Base-by-base conservation (phyloP, 2,329 filamentous ascomycete genomes). In the Beauveria brongniartii region DNA sequence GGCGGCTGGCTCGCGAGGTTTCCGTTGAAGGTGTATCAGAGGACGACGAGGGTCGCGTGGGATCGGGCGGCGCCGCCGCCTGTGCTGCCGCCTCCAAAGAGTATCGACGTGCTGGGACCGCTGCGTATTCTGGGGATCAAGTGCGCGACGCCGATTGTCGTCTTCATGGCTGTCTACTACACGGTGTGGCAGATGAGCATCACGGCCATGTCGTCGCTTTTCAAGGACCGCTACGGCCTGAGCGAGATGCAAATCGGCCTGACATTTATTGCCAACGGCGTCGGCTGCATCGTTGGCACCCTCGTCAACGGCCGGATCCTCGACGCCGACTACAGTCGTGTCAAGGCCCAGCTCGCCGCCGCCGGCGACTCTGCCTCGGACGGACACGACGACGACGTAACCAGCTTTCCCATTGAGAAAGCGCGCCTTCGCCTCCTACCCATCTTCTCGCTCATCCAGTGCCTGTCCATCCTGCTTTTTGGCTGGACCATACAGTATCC, bases 171-270 rank as follows among this genome's bases (percentile, higher is more conserved):
- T 0, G 66, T 82, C 3, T 78, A 81, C 68, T 83, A 82, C 61
- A 74, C 79, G 0, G 76, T 80, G 8, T 83, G 79, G 78, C 79
- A 82, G 61, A 82, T 82, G 78, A 78, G 75, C 64, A 81, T 82
- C 61, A 81, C 81, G 0, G 77, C 76, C 41, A 79, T 81, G 74
- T 80, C 81, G 0, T 74, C 74, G 0, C 71, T 83, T 0, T 80
- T 83, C 64, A 65, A 77, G 40, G 62, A 66, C 0, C 66, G 64
- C 4, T 83, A 83, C 61, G 70, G 70, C 8, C 70, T 81, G 1
- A 67, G 61, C 5, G 76, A 78, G 60, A 75, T 73, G 4, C 71
- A 81, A 47, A 76, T 80, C 16, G 80, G 80, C 0, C 68, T 82
- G 2, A 78, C 78, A 0, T 84, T 82, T 62, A 76, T 85, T 2